Evolutionary conservation across 2,329 filamentous ascomycete genomes (phyloP), one percentile per base, ranked within the genome.

Genomic region (Alternaria brassicicola): DNA sequence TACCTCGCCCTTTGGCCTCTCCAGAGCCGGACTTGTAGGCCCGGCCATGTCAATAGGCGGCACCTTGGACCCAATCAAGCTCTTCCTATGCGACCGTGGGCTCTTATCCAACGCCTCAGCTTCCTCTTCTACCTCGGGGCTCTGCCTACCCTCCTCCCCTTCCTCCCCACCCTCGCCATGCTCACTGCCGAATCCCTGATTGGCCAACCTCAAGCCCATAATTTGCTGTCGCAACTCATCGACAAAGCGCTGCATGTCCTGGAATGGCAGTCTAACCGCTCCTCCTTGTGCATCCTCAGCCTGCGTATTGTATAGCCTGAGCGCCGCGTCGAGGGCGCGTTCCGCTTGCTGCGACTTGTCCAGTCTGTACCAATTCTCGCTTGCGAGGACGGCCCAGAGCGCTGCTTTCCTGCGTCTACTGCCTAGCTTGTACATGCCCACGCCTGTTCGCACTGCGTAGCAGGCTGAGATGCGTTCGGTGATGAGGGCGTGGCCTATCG

Each of bases 381-480:
- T 89, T 1, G 91, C 90, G 36, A 97, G 83, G 21, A 95, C 84
- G 65, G 89, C 90, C 93, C 93, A 99, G 63, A 96, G 85, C 0
- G 91, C 95, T 2, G 93, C 91, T 80, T 97, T 99, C 47, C 95
- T 85, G 59, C 84, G 85, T 61, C 94, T 85, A 8, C 85, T 84
- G 15, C 93, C 93, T 83, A 88, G 90, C 35, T 81, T 81, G 59
- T 88, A 85, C 8, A 84, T 85, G 1, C 89, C 88, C 3, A 87
- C 79, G 3, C 90, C 89, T 25, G 84, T 84, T 65, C 91, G 91
- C 3, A 90, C 88, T 1, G 87, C 86, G 77, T 94, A 97, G 79
- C 92, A 97, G 2, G 90, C 87, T 0, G 92, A 91, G 19, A 97
- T 85, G 33, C 95, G 88, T 78, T 99, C 94, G 52, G 89, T 92